These are phyloP conservation scores for Colletotrichum salicis DNA, from an alignment of 2,329 filamentous ascomycete genomes.

Conservation along the genomic window DNA sequence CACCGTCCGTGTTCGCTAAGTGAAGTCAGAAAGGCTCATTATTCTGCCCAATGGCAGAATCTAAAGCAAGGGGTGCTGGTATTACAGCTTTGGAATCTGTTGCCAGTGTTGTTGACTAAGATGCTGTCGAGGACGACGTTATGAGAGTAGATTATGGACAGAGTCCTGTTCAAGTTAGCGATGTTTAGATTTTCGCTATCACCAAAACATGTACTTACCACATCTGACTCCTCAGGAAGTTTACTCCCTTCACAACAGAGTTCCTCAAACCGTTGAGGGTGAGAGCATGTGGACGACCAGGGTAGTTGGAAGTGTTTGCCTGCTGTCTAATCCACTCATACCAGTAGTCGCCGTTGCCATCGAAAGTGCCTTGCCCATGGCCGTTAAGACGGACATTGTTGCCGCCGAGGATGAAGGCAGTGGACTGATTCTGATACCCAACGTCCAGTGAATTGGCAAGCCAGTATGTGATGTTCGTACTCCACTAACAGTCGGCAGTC, in stretches of 20 bases:
- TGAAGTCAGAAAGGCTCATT: background rate
- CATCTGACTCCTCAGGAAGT: slow-evolving; percentile 62
- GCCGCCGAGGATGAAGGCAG: slow-evolving; percentile 59
- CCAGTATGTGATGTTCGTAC: slow-evolving; percentile 56
- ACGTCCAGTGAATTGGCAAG: slow-evolving; percentile 53
- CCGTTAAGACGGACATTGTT: slow-evolving; percentile 56
- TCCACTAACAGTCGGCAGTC: slow-evolving; percentile 41
- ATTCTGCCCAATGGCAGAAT: background rate
- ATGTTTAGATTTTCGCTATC: background rate
- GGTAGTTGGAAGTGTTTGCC: slow-evolving; percentile 47
- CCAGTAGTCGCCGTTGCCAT: slow-evolving; percentile 65
- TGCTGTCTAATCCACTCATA: slow-evolving; percentile 53
- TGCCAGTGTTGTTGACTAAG: slow-evolving; percentile 57
- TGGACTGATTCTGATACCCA: slow-evolving; percentile 59
- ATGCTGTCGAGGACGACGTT: slow-evolving; percentile 55
- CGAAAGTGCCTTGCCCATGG: slow-evolving; percentile 56
- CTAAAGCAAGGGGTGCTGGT: accelerated
- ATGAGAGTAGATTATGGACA: slow-evolving; percentile 57
- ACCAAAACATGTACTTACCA: slow-evolving; percentile 47
- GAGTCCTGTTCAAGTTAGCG: slow-evolving; percentile 41
- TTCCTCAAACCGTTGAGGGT: slow-evolving; percentile 57
- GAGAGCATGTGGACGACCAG: slow-evolving; percentile 59
- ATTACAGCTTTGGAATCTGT: slow-evolving; percentile 37
- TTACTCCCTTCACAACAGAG: slow-evolving; percentile 55
- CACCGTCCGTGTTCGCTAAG: slow-evolving; percentile 46